phyloP scores from a whole-genome alignment of 257 asterid genomes.

The Perilla frutescens region DNA sequence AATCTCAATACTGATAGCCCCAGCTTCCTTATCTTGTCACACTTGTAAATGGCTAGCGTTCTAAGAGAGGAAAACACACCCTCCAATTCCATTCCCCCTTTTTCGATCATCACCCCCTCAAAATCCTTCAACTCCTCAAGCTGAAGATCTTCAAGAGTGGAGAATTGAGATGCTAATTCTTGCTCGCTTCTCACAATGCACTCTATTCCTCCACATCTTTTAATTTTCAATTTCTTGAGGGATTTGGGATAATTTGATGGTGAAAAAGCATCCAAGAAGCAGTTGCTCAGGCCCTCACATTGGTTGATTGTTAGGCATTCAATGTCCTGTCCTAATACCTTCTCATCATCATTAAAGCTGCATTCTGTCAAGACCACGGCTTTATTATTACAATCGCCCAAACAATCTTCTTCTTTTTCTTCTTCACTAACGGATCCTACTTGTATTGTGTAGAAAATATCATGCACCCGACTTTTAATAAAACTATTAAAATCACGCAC shows the following conservation, averaged over 20 bases:
- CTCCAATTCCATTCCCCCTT: not conserved
- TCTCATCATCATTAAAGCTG: not conserved
- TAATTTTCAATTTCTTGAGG: not conserved
- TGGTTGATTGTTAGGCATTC: not conserved
- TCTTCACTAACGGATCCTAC: not conserved
- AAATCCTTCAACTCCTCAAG: not conserved
- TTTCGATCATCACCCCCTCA: not conserved
- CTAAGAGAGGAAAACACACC: not conserved
- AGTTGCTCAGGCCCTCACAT: constrained; percentile 20
- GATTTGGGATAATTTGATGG: not conserved
- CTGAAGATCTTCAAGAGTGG: not conserved
- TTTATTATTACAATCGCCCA: no score
- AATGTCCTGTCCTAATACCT: not conserved
- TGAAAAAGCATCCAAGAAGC: constrained; percentile 13
- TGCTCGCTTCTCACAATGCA: not conserved
- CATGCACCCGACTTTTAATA: not conserved
- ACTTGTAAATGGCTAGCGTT: no score
- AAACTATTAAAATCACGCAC: not conserved
- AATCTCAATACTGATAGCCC: not conserved
- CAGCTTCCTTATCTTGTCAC: not conserved
- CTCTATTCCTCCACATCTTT: not conserved
- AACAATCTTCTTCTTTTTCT: no score
- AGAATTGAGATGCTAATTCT: not conserved
- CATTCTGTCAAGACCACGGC: not conserved
- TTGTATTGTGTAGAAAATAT: not conserved